phyloP scores from a whole-genome alignment of 768 basidiomycete genomes.

The Polyporus arcularius region DNA sequence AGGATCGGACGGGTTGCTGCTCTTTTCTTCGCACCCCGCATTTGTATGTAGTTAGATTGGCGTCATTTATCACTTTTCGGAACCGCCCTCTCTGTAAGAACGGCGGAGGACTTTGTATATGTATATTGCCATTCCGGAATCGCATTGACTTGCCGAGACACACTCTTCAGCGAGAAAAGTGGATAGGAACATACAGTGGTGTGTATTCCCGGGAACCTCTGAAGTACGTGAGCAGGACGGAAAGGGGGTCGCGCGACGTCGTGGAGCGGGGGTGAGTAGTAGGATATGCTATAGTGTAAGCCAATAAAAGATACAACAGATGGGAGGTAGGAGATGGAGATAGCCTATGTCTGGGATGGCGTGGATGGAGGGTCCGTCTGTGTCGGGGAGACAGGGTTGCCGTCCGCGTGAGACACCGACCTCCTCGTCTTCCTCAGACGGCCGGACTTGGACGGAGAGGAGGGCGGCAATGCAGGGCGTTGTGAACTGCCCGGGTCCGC shows the following conservation, averaged over 20 bases:
- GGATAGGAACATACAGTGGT: neutral
- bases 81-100: neutral
- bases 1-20: neutral
- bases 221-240: neutral
- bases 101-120: neutral
- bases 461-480: constrained; percentile 15
- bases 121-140: neutral
- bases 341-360: neutral
- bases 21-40: neutral
- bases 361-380: neutral
- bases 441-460: constrained; percentile 14
- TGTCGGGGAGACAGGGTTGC: constrained; percentile 1
- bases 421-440: constrained; percentile 16
- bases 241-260: neutral
- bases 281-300: neutral
- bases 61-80: neutral
- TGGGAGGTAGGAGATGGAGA: neutral
- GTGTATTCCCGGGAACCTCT: neutral
- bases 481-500: constrained; percentile 2
- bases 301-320: neutral
- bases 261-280: too few relatives aligned
- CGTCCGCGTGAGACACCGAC: constrained; percentile 20
- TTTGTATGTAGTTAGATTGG: constrained; percentile 17
- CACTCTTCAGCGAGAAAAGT: neutral
- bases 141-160: neutral